Evolutionary conservation across 2,329 filamentous ascomycete genomes (phyloP).

Genomic region (Ciborinia camelliae): DNA sequence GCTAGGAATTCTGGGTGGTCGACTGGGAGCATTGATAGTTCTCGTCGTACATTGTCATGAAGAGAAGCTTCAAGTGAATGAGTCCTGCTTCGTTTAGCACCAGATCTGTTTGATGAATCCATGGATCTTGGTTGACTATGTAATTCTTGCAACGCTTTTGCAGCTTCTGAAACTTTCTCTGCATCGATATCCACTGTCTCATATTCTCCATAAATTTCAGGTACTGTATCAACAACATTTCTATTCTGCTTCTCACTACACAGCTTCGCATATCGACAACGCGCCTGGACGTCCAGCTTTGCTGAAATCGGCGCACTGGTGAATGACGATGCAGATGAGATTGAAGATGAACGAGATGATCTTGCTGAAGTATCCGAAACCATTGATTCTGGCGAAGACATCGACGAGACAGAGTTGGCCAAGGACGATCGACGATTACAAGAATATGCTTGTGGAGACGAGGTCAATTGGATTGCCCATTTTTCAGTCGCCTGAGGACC

Average conservation of each 20-base stretch:
- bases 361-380: conserved; percentile 55
- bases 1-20: conserved; percentile 31
- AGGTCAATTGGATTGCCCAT: conserved; percentile 46
- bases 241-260: conserved; percentile 55
- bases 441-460: conserved; percentile 52
- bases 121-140: conserved; percentile 50
- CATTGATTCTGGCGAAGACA: conserved; percentile 66
- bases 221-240: conserved; percentile 54
- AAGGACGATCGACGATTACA: conserved; percentile 58
- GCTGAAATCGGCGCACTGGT: conserved; percentile 54
- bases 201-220: conserved; percentile 53
- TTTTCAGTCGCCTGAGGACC: conserved; percentile 52
- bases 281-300: conserved; percentile 60
- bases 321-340: conserved; percentile 60
- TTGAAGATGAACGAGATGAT: conserved; percentile 61
- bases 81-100: conserved; percentile 58
- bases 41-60: conserved; percentile 66
- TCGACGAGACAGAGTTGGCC: conserved; percentile 59
- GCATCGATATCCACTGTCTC: conserved; percentile 47
- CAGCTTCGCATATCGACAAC: conserved; percentile 59
- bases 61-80: conserved; percentile 56
- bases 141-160: conserved; percentile 57
- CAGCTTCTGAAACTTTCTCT: conserved; percentile 48
- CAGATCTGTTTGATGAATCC: conserved; percentile 40
- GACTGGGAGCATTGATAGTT: conserved; percentile 48